phyloP scores from a whole-genome alignment of 768 basidiomycete genomes.

The Pleurotus giganteus region DNA sequence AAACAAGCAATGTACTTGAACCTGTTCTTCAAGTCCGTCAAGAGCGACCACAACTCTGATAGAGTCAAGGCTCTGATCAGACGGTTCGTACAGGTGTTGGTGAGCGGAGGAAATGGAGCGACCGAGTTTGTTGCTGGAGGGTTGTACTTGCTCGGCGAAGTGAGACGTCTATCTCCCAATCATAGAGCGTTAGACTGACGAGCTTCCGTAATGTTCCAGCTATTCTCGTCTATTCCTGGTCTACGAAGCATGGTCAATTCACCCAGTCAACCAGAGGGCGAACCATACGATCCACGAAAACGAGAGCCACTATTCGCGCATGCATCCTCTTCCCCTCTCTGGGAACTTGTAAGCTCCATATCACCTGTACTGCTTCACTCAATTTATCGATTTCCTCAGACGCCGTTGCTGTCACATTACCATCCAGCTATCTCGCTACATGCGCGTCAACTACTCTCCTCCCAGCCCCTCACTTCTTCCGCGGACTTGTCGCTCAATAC shows the following conservation, averaged over 20 bases:
- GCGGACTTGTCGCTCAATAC: slow-evolving; percentile 88
- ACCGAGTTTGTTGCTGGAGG: slow-evolving; percentile 90
- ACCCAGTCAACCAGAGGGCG: slow-evolving; percentile 17
- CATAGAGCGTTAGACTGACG: too few relatives aligned
- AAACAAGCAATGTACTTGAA: slow-evolving; percentile 99
- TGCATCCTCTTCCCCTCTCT: slow-evolving; percentile 76
- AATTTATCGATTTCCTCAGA: slow-evolving; percentile 36
- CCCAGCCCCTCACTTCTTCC: slow-evolving; percentile 67
- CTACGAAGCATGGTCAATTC: slow-evolving; percentile 38
- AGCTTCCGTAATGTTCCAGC: slow-evolving; percentile 18
- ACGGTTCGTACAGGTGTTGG: slow-evolving; percentile 79
- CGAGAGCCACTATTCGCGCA: slow-evolving; percentile 87
- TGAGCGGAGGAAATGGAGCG: slow-evolving; percentile 65
- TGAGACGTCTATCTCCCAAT: slow-evolving; percentile 29
- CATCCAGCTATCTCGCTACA: slow-evolving; percentile 90
- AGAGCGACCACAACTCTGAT: slow-evolving; percentile 53
- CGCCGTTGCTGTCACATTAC: slow-evolving; percentile 79
- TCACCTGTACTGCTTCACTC: background rate
- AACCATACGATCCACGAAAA: slow-evolving; percentile 81
- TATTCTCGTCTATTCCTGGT: slow-evolving; percentile 42
- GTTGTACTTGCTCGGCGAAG: slow-evolving; percentile 84
- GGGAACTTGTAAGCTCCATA: slow-evolving; percentile 74
- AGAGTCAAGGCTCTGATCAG: slow-evolving; percentile 81
- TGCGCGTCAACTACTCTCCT: slow-evolving; percentile 74
- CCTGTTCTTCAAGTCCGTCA: slow-evolving; percentile 86